Conservation (phyloP, 345 rosid genomes). For the Hibiscus mutabilis region DNA sequence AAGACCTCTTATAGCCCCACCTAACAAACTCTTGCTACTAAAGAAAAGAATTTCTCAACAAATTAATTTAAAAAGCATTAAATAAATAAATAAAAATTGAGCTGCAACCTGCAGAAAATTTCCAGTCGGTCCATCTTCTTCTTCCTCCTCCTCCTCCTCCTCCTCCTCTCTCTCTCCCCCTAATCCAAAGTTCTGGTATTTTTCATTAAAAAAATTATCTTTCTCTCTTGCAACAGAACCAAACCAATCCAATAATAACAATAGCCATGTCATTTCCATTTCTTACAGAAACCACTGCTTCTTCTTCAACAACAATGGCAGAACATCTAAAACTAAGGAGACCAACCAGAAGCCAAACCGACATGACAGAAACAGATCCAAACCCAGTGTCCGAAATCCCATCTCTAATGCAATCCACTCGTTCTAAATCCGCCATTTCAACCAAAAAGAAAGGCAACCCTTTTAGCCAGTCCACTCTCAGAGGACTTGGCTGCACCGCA, state of each 20-base stretch:
- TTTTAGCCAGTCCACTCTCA: conserved; percentile 37
- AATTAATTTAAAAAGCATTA: too few relatives aligned
- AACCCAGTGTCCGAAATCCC: conserved; percentile 24
- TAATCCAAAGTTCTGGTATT: conserved; percentile 1
- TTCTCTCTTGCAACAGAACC: too few relatives aligned
- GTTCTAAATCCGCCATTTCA: conserved; percentile 39
- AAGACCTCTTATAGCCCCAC: conserved; percentile 35
- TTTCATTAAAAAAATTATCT: neutral
- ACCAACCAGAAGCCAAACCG: conserved; percentile 44
- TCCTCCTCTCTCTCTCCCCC: conserved; percentile 8
- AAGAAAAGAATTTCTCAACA: neutral
- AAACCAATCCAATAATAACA: neutral
- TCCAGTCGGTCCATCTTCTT: neutral
- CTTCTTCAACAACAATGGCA: conserved; percentile 28
- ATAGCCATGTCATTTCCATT: conserved; percentile 45
- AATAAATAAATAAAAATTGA: neutral
- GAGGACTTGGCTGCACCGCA: conserved; percentile 70
- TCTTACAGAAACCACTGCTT: conserved; percentile 30
- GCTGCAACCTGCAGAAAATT: neutral
- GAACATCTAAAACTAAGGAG: conserved; percentile 43
- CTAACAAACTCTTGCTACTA: conserved; percentile 12
- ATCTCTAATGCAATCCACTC: conserved; percentile 31
- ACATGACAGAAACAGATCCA: conserved; percentile 32
- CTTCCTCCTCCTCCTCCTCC: too few relatives aligned
- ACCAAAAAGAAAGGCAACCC: conserved; percentile 43